These are phyloP conservation scores for Colletotrichum navitas DNA, from an alignment of 2,329 filamentous ascomycete species.

Conservation along the genomic window DNA sequence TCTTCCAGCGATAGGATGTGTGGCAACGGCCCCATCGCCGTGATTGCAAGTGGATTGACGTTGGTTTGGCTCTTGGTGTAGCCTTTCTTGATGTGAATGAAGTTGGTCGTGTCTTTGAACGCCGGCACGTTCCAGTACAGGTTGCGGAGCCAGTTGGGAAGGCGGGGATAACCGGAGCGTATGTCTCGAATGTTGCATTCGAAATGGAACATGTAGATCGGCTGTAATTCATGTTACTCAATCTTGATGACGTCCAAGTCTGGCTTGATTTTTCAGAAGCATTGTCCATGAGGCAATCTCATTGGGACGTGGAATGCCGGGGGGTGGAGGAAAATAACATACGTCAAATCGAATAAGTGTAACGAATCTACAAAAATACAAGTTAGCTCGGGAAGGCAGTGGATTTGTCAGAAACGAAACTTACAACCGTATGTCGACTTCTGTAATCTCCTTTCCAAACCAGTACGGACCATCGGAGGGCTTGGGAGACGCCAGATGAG, in stretches of 20 bases:
- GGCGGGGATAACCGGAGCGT: conserved; percentile 81
- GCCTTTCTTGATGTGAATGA: conserved; percentile 92
- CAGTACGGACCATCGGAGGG: conserved; percentile 71
- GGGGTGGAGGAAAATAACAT: conserved; percentile 42
- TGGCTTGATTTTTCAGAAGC: background rate
- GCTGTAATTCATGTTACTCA: conserved; percentile 48
- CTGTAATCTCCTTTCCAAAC: conserved; percentile 81
- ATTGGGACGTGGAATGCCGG: background rate
- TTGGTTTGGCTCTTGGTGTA: conserved; percentile 72
- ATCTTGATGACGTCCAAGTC: background rate
- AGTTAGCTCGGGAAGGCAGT: background rate
- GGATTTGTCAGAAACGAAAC: conserved; percentile 48
- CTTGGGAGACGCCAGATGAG: conserved; percentile 65
- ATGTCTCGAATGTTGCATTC: conserved; percentile 90
- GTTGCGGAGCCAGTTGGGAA: conserved; percentile 85
- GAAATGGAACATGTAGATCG: conserved; percentile 89
- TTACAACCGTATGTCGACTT: conserved; percentile 82
- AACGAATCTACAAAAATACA: conserved; percentile 62
- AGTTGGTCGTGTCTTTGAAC: conserved; percentile 87
- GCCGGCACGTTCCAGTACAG: conserved; percentile 87
- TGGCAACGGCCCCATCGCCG: conserved; percentile 86
- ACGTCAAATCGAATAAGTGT: conserved; percentile 80
- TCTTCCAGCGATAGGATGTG: conserved; percentile 83
- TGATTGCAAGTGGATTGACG: conserved; percentile 80
- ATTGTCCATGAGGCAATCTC: background rate